Base-by-base conservation (phyloP, 2,329 filamentous ascomycete species). In the Fusarium sp. region DNA sequence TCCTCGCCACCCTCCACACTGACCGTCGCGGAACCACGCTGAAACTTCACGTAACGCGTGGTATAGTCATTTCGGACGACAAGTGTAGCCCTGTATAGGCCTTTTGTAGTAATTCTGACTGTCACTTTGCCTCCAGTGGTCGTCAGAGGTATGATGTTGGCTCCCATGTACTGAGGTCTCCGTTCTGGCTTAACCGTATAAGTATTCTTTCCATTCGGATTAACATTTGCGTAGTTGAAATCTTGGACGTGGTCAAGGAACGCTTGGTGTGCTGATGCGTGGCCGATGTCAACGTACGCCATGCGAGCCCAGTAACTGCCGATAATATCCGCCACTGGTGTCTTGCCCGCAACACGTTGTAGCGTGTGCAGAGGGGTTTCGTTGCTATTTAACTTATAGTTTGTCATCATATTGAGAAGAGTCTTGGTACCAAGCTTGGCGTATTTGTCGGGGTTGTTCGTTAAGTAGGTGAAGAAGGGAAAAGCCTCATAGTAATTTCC, bases 401-500 rank as follows among this genome's bases (percentile, higher is more conserved):
- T 77, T 5, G 77, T 72, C 76, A 82, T 82, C 56, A 85, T 76
- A 34, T 82, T 78, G 36, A 76, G 79, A 31, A 85, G 76, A 53
- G 81, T 79, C n/a, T 78, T 77, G 34, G 74, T 73, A 20, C 82
- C 82, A 7, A 84, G 68, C 38, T 77, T 81, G 43, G 70, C 56
- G 52, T 78, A 81, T 26, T 77, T 75, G 71, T 85, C 83, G 1
- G 79, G 83, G 73, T 86, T 85, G 70, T 81, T 80, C 49, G 81
- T 80, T 45, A 86, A 73, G 74, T 84, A 86, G 6, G 79, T 74
- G 42, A 86, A 71, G 73, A 86, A 84, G 0, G 84, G 84, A 82
- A 82, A 86, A 8, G 83, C 81, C 64, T 85, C 77, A 74, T 86
- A 86, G 72, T 85, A 82, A 74, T 86, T 86, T 22, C 80, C 83